Evolutionary conservation across 2,329 filamentous ascomycete genomes (phyloP), one percentile per base, ranked within the genome.

Genomic region (Cyclaneusma minus): DNA sequence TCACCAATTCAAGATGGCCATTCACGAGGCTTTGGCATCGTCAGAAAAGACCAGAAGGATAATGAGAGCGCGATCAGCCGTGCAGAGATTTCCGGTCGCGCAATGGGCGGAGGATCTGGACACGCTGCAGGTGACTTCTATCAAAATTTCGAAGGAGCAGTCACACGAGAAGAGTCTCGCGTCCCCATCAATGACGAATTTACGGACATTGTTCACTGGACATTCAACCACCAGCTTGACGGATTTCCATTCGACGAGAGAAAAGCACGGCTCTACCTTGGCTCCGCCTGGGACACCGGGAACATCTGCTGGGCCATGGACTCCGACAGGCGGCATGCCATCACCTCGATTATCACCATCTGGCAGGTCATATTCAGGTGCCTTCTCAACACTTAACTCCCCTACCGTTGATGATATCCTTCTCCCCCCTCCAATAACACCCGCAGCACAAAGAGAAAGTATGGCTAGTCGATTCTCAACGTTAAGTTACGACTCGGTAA

Each of bases 71-170:
- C 58, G 68, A 31, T 71, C 68, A 12, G 68, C 66, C 4, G 68
- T 68, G 37, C 71, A 77, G 40, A 60, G 71, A 16, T 77, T 77
- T 50, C 71, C 71, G 10, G 69, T 77, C 9, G 65, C 64, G 3
- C 68, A 75, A 40, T 77, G 71, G 71, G 57, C 73, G 27, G 64
- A 73, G 38, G 67, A 71, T 33, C 50, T 76, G 7, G 69, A 73
- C 34, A 67, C 64, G 21, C 55, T 77, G 11, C 70, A 77, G 40
- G 52, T 52, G 9, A 67, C 62, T 7, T 59, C 68, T 1, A 74
- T 76, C 41, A 61, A 62, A 26, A 56, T 70, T 2, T 36, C 39
- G 13, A 45, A 42, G 25, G 25, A 27, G n/a, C 15, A 27, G 25
- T 18, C 8, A 17, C 30, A 33, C 34, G 27, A 31, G 4, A 35